phyloP scores from a whole-genome alignment of 2,329 filamentous ascomycete species.

The Penicillium sp. region DNA sequence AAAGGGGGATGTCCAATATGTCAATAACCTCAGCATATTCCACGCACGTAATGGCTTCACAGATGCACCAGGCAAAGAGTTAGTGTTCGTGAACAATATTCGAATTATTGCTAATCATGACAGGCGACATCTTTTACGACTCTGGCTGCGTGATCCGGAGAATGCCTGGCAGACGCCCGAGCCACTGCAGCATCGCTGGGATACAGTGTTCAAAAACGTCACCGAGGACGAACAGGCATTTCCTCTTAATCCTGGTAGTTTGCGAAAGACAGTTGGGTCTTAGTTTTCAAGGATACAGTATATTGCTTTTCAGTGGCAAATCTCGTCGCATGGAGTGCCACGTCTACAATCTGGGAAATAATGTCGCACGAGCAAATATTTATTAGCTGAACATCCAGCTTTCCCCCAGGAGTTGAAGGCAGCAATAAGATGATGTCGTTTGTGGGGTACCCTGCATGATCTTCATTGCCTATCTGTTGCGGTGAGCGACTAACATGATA shows the following conservation, averaged over 20 bases:
- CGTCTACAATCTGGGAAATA: neutral
- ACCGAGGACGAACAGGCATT: slow-evolving; percentile 43
- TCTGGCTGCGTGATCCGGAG: slow-evolving; percentile 52
- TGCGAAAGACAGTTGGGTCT: slow-evolving; percentile 25
- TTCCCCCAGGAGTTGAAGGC: slow-evolving; percentile 28
- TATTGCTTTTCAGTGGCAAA: neutral
- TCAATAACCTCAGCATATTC: slow-evolving; percentile 55
- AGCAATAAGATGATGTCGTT: slow-evolving; percentile 37
- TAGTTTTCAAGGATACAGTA: neutral
- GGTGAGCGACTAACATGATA: slow-evolving; percentile 22
- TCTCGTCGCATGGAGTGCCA: neutral
- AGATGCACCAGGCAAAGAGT: slow-evolving; percentile 41
- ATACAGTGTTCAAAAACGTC: slow-evolving; percentile 43
- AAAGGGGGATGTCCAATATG: slow-evolving; percentile 53
- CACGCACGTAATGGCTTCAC: slow-evolving; percentile 51
- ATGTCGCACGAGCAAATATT: no score
- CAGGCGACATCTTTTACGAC: slow-evolving; percentile 47
- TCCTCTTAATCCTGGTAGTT: slow-evolving; percentile 40
- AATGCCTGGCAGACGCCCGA: slow-evolving; percentile 47
- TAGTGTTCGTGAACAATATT: slow-evolving; percentile 13
- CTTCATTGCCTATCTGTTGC: slow-evolving; percentile 33
- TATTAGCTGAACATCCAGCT: slow-evolving; percentile 6
- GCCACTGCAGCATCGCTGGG: slow-evolving; percentile 39
- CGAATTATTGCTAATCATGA: slow-evolving; percentile 3
- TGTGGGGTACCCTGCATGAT: slow-evolving; percentile 30